phyloP scores from a whole-genome alignment of 2,329 filamentous ascomycete species.

The Xylariaceae sp. region DNA sequence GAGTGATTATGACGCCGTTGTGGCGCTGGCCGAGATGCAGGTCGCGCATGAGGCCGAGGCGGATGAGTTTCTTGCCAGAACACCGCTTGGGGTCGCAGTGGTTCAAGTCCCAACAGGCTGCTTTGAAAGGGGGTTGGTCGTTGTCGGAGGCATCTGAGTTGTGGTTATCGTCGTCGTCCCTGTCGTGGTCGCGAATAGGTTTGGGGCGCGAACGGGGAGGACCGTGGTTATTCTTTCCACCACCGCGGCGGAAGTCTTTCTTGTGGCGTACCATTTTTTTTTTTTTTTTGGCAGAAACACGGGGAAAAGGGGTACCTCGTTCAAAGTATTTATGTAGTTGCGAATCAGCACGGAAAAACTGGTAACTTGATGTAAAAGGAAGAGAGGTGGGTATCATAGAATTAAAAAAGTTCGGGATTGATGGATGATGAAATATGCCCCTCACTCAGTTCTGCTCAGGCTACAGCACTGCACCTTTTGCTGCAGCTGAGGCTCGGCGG shows the following conservation, averaged over 20 bases:
- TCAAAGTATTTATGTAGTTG: no score
- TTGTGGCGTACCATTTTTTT: conserved; percentile 90
- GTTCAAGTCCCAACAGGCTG: conserved; percentile 95
- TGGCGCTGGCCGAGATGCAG: conserved; percentile 89
- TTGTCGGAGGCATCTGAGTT: conserved; percentile 38
- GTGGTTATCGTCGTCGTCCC: conserved; percentile 35
- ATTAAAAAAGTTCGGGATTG: no score
- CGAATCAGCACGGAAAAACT: no score
- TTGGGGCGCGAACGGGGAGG: conserved; percentile 48
- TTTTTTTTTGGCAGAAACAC: no score
- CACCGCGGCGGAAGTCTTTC: conserved; percentile 73
- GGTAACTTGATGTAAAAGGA: no score
- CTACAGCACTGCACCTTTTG: no score
- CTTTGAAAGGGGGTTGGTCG: conserved; percentile 66
- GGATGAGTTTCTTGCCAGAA: conserved; percentile 92
- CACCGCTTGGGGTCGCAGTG: conserved; percentile 97
- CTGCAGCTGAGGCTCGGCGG: no score
- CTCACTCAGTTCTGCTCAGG: no score
- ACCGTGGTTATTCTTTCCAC: conserved; percentile 66
- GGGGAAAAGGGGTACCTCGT: no score
- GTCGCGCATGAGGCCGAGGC: conserved; percentile 87
- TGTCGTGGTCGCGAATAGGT: conserved; percentile 23
- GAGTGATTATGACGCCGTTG: conserved; percentile 87
- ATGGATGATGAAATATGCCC: no score
- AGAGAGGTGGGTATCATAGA: no score